Base-by-base conservation (phyloP, 2,329 filamentous ascomycete genomes). In the Fusarium gaditjirri region DNA sequence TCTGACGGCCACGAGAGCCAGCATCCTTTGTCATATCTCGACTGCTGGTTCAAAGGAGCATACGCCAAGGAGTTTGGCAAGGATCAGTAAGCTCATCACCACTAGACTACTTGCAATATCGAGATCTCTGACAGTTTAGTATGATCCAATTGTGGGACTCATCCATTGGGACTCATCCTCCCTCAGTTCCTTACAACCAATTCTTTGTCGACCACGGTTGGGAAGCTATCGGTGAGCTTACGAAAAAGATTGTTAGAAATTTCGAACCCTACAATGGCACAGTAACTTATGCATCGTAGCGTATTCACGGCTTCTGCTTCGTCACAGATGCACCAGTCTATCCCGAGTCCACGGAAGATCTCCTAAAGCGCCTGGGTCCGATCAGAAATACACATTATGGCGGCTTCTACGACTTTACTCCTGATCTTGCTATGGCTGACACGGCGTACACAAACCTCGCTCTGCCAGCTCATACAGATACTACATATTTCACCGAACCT, bases 371-470 rank as follows among this genome's bases (percentile, higher is more conserved):
- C 98, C 95, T 0, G 82, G 90, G 94, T 0, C 95, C 95, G 71
- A 95, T 98, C 76, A 90, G 95, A 23, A 87, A 92, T 68, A 99
- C 96, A 0, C 96, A 98, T 80, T 99, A 98, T 81, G 95, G 94
- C 84, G 89, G 83, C 65, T 87, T 88, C 78, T 89, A 88, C 76
- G 95, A 98, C 81, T 98, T 98, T 81, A 93, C 93, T 2, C 92
- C 95, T 9, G 93, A 98, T 80, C 88, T 98, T 29, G 92, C 94
- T 33, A 92, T 92, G 78, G 95, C 95, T 72, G 94, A 97, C 78
- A 97, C 93, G 4, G 94, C 94, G 7, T 99, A 98, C 83, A 98
- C 95, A 4, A 94, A 92, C 76, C 86, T 96, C 55, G 91, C 91
- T 2, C 88, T 99, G 6, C 89, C 90, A 25, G 92, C 93, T 2